Evolutionary conservation across 352 stramenopile species (phyloP), one percentile per base, ranked within the genome.

Genomic region (Pythium dissotocum): DNA sequence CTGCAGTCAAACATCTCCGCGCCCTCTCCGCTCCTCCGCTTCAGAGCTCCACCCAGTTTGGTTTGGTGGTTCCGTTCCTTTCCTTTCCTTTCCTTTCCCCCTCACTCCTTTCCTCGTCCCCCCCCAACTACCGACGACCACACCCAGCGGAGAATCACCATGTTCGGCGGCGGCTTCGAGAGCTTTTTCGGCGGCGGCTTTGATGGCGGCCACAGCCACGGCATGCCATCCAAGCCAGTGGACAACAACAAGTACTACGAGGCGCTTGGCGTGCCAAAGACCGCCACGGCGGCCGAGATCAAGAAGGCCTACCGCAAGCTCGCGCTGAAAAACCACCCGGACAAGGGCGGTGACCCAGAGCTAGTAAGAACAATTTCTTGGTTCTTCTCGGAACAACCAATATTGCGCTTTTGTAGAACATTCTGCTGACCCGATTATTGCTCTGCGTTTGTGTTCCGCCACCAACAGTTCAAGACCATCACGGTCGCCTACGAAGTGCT

Each of bases 281-380:
- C 81, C 40, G 88, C 88, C 24, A 89, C 80, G 53, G 78, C 77
- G 8, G 87, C 80, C 8, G 89, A 97, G 70, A 93, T 97, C 71
- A 97, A 97, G 80, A 96, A 96, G 67, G 88, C 90, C 7, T 97
- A 96, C 76, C 85, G 89, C 62, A 97, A 97, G 73, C 72, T 97
- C 28, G 89, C 89, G 55, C 77, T 96, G 18, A 97, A 95, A 78
- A 98, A 99, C 77, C 98, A 99, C 81, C 98, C 98, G 28, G 98
- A 99, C 77, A 99, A 99, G 81, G 97, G 98, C 57, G 98, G 98
- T 66, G 97, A 99, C 80, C 91, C 97, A 48, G 97, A 99, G 74
- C 75, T 93, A 28, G 77, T 85, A 66, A 58, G 77, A 61, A 48
- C 18, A 30, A 42, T 32, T 16, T 9, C 10, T 51, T 30, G 18